phyloP scores from a whole-genome alignment of 2,329 filamentous ascomycete genomes.

The Canariomyces notabilis region DNA sequence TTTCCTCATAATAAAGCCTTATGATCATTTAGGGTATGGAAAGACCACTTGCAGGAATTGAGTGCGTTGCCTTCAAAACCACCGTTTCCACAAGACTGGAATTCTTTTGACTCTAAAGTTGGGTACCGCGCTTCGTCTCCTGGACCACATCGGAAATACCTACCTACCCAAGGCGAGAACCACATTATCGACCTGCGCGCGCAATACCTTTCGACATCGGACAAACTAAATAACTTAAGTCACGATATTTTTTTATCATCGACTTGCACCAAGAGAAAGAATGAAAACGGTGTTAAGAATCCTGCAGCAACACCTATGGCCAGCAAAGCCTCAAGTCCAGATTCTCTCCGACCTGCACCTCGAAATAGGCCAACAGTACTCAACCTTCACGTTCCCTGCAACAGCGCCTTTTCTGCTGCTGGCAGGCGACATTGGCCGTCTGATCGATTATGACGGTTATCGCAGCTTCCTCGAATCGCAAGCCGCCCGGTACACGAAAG shows the following conservation, averaged over 20 bases:
- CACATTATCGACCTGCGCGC: too few species aligned
- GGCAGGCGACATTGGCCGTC: slow-evolving; percentile 46
- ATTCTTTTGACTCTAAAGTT: too few species aligned
- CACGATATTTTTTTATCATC: background rate
- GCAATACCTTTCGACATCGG: too few species aligned
- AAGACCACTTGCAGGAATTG: too few species aligned
- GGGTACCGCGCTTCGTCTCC: too few species aligned
- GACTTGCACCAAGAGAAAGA: background rate
- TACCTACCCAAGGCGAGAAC: too few species aligned
- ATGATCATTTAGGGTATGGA: too few species aligned
- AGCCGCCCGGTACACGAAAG: slow-evolving; percentile 36
- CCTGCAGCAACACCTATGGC: background rate
- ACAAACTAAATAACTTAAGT: too few species aligned
- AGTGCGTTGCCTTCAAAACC: too few species aligned
- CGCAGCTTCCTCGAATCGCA: slow-evolving; percentile 39
- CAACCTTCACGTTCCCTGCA: slow-evolving; percentile 36
- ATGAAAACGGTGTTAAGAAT: background rate
- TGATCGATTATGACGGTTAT: slow-evolving; percentile 43
- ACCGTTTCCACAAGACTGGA: too few species aligned
- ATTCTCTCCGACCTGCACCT: slow-evolving; percentile 49
- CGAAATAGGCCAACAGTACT: slow-evolving; percentile 41
- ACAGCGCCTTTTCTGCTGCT: slow-evolving; percentile 41
- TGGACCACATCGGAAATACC: too few species aligned
- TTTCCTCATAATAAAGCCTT: too few species aligned
- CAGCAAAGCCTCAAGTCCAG: slow-evolving; percentile 28